Base-by-base conservation (phyloP, 495 filamentous ascomycete genomes). In the Wilcoxina mikolae region DNA sequence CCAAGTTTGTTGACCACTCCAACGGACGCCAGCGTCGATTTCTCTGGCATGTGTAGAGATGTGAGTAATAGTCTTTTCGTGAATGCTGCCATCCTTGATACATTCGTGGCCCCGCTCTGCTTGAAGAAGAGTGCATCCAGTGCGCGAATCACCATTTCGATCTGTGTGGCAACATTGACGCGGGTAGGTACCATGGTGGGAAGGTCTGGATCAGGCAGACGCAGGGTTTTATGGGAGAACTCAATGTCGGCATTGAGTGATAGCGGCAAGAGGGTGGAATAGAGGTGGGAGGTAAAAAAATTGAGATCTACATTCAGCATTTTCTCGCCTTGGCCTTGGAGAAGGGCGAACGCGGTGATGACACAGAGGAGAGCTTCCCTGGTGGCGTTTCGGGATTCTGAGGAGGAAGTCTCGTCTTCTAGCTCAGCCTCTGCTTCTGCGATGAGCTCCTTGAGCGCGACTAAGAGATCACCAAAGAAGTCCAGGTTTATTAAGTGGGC, bases 401-500 rank as follows among this genome's bases (percentile, higher is more conserved):
- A 64, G 3, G 71, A 69, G 3, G 65, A 58, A 0, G 68, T 60
- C 10, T 74, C 69, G 12, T 74, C 67, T 18, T 69, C 71, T 20
- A 71, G 71, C 2, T 73, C 69, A 18, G 78, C 70, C 1, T 70
- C 69, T 9, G 70, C 71, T 15, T 72, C 79, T 48, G 80, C 79
- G 58, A 95, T 89, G 11, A 98, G 75, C 53, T 95, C 93, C 66
- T 91, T 91, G 25, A 98, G 72, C 5, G 86, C 88, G 64, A 95
- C 93, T 18, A 98, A 79, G 31, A 98, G 72, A 67, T 95, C 91
- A 20, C 91, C 91, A 67, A 98, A 98, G 73, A 96, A 95, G 65
- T 96, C 82, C 63, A 95, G 84, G 71, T 98, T 98, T 73, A 98
- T 95, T 17, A 98, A 73, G 65, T 94, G 91, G 17, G 88, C 81